A percentile compares a stretch with the other conserved stretches of the same genome.
Evolutionary conservation across 2,329 filamentous ascomycete species (phyloP).

Genomic region (Claviceps sp.): DNA sequence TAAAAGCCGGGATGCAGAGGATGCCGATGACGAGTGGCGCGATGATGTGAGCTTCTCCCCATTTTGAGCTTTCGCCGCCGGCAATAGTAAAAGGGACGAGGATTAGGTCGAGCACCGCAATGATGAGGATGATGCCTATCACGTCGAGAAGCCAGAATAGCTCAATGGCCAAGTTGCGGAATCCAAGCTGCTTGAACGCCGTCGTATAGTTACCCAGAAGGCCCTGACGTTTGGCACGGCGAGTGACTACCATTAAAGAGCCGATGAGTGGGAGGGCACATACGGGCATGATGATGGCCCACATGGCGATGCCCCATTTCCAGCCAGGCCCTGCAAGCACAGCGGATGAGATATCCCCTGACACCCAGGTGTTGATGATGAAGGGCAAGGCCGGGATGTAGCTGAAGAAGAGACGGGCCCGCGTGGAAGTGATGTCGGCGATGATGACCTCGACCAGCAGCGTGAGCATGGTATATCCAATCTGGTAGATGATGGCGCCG

Average conservation of each 20-base stretch:
- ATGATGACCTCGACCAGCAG: conserved; percentile 53
- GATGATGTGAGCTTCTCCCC: conserved; percentile 37
- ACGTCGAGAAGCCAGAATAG: conserved; percentile 42
- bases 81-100: conserved; percentile 51
- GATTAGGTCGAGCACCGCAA: conserved; percentile 44
- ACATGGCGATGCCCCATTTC: conserved; percentile 57
- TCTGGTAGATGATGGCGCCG: conserved; percentile 50
- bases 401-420: conserved; percentile 49
- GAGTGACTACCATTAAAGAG: conserved; percentile 42
- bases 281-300: conserved; percentile 49
- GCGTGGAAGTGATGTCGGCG: conserved; percentile 53
- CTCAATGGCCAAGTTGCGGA: conserved; percentile 28
- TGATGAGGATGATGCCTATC: conserved; percentile 41
- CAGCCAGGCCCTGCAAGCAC: conserved; percentile 29
- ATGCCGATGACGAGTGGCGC: conserved; percentile 44
- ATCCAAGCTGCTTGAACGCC: conserved; percentile 22
- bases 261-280: conserved; percentile 46
- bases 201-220: conserved; percentile 17
- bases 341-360: conserved; percentile 40
- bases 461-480: conserved; percentile 45
- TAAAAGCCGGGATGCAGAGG: conserved; percentile 40
- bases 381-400: conserved; percentile 47
- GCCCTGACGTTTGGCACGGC: conserved; percentile 39
- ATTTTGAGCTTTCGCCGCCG: conserved; percentile 27
- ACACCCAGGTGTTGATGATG: conserved; percentile 51